phyloP scores from a whole-genome alignment of 306 rosid species.

The Cicer cuneatum region DNA sequence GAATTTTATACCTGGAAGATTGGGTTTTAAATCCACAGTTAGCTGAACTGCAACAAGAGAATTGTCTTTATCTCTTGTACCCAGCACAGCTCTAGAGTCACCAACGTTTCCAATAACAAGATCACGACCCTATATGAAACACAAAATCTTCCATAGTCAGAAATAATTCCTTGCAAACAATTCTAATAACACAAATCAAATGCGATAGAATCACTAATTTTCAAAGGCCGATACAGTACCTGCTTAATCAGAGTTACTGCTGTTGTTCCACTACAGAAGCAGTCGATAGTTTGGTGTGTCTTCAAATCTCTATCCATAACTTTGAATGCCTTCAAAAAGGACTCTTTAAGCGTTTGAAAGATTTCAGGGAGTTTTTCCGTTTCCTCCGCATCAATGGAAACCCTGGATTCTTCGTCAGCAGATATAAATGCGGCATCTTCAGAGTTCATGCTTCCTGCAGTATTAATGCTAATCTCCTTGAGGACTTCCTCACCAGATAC shows the following conservation, averaged over 20 bases:
- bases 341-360: slow-evolving; percentile 77
- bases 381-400: slow-evolving; percentile 67
- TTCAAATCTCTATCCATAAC: slow-evolving; percentile 93
- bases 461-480: slow-evolving; percentile 70
- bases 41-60: slow-evolving; percentile 80
- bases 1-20: slow-evolving; percentile 80
- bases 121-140: slow-evolving; percentile 72
- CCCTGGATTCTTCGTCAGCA: slow-evolving; percentile 72
- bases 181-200: slow-evolving; percentile 2
- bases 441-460: slow-evolving; percentile 69
- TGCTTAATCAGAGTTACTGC: slow-evolving; percentile 94
- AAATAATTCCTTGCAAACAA: slow-evolving; percentile 39
- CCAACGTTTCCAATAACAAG: slow-evolving; percentile 90
- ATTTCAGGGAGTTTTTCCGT: slow-evolving; percentile 71
- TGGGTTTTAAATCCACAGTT: slow-evolving; percentile 99
- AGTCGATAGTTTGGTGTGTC: slow-evolving; percentile 69
- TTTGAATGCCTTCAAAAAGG: slow-evolving; percentile 84
- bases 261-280: slow-evolving; percentile 97
- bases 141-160: slow-evolving; percentile 40
- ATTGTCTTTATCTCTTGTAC: slow-evolving; percentile 73
- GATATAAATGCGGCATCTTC: slow-evolving; percentile 66
- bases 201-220: neutral
- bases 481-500: slow-evolving; percentile 64
- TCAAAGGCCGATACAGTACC: slow-evolving; percentile 63
- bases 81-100: slow-evolving; percentile 94